Evolutionary conservation across 2,329 filamentous ascomycete genomes (phyloP), one percentile per base, ranked within the genome.

Genomic region (Aspergillus pseudotamarii): DNA sequence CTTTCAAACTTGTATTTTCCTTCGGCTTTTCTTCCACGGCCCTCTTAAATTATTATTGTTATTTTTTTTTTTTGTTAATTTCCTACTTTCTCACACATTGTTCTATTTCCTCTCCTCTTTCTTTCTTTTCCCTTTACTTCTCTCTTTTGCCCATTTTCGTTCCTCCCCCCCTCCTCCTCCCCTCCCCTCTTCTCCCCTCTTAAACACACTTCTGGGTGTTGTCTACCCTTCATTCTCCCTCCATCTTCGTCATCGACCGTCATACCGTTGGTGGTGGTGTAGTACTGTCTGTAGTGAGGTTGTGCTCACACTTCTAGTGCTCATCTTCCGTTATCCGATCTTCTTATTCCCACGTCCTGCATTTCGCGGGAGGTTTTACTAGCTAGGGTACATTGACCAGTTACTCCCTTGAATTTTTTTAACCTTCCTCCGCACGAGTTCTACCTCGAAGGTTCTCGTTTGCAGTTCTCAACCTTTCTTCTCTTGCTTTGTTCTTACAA

Each of bases 161-260:
- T 56, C 10, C 11, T 14, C 14, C 60, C 64, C 68, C 67, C 68
- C 68, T 69, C 68, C 68, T 69, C 68, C 65, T 67, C 66, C 64
- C 66, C 67, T 68, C 64, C 60, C 66, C 68, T 65, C 60, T 62
- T 60, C 61, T 63, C 63, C 64, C 64, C 66, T 67, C 64, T 64
- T 51, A 51, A 51, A 51, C 6, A n/a, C 26, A 64, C 63, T 45
- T 65, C 64, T 67, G 64, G 57, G 65, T 60, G 59, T 67, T 57
- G 54, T 67, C 66, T 63, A 65, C 66, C 62, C 62, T 69, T 60
- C 54, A 61, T 63, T 68, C 62, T 61, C 65, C 54, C 63, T 59
- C 64, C 63, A 56, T 61, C 59, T 60, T 61, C 48, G 21, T 51
- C 48, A 51, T 57, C 51, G 58, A 66, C 59, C 57, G 55, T 62